A percentile compares a stretch with the other conserved stretches of the same genome.
These are phyloP conservation scores for Sutorius eximius DNA, from an alignment of 1,284 basidiomycete species.

Conservation along the genomic window DNA sequence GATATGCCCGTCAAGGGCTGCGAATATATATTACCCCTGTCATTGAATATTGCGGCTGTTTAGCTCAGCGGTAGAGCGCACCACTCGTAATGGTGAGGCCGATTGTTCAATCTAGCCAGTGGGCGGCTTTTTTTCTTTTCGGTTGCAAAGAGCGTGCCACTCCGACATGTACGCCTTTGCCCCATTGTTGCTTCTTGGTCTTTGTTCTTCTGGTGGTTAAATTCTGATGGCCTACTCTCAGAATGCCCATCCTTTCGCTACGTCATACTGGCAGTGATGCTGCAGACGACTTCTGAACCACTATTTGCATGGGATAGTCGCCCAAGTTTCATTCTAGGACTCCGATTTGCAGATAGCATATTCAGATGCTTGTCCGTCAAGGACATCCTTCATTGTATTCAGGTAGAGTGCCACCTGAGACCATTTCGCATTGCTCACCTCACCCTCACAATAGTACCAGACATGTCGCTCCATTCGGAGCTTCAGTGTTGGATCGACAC, in stretches of 20 bases:
- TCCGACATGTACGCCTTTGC: neutral
- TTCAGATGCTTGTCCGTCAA: neutral
- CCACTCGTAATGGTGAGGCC: conserved; percentile 51
- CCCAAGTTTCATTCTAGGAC: neutral
- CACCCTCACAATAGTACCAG: neutral
- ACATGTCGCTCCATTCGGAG: neutral
- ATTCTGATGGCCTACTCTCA: neutral
- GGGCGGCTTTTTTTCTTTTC: conserved; percentile 18
- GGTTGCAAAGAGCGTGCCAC: neutral
- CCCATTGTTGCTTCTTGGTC: neutral
- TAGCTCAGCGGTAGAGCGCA: conserved; percentile 53
- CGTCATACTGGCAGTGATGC: too few species aligned
- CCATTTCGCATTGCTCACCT: neutral
- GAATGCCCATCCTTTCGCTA: neutral
- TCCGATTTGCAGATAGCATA: neutral
- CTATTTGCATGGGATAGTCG: too few species aligned
- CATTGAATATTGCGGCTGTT: conserved; percentile 16
- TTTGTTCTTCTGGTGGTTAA: neutral
- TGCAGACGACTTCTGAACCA: neutral
- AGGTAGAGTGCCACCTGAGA: neutral
- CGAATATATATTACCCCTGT: too few species aligned
- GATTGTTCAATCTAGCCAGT: conserved; percentile 47
- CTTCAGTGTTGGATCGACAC: neutral
- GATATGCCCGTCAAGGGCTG: rapidly evolving
- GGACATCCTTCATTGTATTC: neutral